A percentile compares a stretch with the other conserved stretches of the same genome.
Evolutionary conservation across 2,329 filamentous ascomycete genomes (phyloP).

Genomic region (Pseudogymnoascus sp.): DNA sequence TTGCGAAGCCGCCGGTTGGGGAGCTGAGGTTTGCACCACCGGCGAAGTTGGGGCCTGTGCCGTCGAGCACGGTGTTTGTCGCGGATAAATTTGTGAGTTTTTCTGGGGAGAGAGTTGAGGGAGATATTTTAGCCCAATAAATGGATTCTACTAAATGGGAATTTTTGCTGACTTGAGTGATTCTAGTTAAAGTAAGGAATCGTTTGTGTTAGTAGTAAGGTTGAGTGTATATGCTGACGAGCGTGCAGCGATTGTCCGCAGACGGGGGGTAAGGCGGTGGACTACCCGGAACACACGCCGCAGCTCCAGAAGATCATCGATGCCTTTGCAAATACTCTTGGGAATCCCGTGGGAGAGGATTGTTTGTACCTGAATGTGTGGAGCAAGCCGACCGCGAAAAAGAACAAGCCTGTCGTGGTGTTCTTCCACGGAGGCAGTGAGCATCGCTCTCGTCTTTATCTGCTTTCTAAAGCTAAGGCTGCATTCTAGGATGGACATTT

Average conservation of each 20-base stretch:
- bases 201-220: background rate
- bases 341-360: conserved; percentile 10
- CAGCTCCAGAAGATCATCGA: background rate
- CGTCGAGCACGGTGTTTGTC: background rate
- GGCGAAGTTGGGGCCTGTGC: background rate
- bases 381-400: background rate
- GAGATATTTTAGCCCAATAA: background rate
- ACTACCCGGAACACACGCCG: conserved; percentile 4
- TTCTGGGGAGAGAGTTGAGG: background rate
- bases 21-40: conserved; percentile 1
- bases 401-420: conserved; percentile 1
- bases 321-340: background rate
- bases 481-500: background rate
- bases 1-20: background rate
- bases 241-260: background rate
- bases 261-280: background rate
- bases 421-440: background rate
- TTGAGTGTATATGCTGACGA: background rate
- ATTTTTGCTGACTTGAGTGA: background rate
- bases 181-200: background rate
- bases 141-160: background rate
- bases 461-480: background rate
- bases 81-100: background rate
- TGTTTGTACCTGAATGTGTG: conserved; percentile 11
- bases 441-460: background rate